Percentiles rank a stretch among this genome's conserved stretches.
These are phyloP conservation scores for Beauveria pseudobassiana DNA, from an alignment of 2,329 filamentous ascomycete genomes.

Conservation along the genomic window DNA sequence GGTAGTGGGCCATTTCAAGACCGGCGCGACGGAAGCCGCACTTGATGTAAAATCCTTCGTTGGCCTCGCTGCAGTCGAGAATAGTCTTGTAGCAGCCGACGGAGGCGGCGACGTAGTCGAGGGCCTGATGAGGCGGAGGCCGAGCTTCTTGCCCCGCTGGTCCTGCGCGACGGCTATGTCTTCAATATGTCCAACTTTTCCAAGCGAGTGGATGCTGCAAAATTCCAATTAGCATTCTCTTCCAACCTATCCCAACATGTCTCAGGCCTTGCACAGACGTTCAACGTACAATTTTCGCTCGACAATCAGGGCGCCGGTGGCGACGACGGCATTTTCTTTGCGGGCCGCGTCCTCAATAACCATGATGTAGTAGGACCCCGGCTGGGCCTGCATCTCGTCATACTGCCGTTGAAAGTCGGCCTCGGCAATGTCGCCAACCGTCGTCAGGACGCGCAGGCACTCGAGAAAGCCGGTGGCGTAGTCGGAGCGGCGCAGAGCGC, in stretches of 20 bases:
- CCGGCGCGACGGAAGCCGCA: constrained; percentile 91
- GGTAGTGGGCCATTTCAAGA: constrained; percentile 95
- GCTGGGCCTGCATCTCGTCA: constrained; percentile 68
- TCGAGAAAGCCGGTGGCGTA: constrained; percentile 80
- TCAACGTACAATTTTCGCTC: constrained; percentile 81
- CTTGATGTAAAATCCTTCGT: constrained; percentile 97
- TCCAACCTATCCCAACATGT: constrained; percentile 13
- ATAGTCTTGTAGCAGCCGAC: constrained; percentile 97
- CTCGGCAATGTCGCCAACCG: constrained; percentile 77
- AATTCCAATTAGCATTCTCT: neutral
- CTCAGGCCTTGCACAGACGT: neutral
- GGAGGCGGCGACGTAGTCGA: constrained; percentile 80
- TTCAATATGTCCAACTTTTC: constrained; percentile 89
- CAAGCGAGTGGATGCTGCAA: constrained; percentile 67
- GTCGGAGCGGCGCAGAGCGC: constrained; percentile 71
- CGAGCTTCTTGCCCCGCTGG: constrained; percentile 96
- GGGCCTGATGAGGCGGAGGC: constrained; percentile 87
- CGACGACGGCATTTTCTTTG: constrained; percentile 62
- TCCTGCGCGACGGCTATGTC: constrained; percentile 93
- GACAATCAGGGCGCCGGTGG: constrained; percentile 80
- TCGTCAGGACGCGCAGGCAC: constrained; percentile 83
- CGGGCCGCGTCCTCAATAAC: constrained; percentile 67
- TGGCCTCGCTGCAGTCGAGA: constrained; percentile 90
- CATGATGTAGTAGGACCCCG: constrained; percentile 73
- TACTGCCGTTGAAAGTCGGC: constrained; percentile 72